A percentile compares a stretch with the other conserved stretches of the same genome.
Conservation (phyloP, 768 basidiomycete species). For the Mycena rosella region DNA sequence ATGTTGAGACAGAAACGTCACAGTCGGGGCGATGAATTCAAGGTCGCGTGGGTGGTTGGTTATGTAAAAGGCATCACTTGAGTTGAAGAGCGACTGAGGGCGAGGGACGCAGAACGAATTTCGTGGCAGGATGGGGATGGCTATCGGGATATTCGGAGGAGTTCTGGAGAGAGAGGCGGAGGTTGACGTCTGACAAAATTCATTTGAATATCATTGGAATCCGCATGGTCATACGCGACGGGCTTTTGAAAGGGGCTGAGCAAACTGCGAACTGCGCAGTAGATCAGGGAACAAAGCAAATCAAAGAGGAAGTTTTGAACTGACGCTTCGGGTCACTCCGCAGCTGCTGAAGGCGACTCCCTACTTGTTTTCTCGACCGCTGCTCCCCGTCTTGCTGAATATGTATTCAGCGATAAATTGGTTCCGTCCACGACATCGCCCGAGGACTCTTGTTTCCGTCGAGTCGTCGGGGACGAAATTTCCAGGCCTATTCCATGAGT, state of each 20-base stretch:
- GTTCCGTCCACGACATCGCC: slow-evolving; percentile 64
- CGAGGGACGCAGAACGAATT: neutral
- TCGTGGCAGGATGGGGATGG: neutral
- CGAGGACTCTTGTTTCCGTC: slow-evolving; percentile 60
- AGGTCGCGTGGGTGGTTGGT: slow-evolving; percentile 1
- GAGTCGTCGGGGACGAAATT: slow-evolving; percentile 61
- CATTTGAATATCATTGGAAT: neutral
- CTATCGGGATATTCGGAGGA: neutral
- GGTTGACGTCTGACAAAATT: neutral
- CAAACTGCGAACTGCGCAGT: neutral
- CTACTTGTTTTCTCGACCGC: slow-evolving; percentile 63
- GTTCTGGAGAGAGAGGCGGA: neutral
- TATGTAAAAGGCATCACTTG: neutral
- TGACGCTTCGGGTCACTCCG: neutral
- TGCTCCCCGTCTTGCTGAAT: slow-evolving; percentile 55
- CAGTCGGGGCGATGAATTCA: neutral
- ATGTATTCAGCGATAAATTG: slow-evolving; percentile 66
- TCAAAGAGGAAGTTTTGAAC: neutral
- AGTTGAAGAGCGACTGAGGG: neutral
- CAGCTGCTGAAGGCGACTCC: slow-evolving; percentile 49
- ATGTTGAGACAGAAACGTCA: neutral
- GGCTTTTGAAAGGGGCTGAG: neutral
- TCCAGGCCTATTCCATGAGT: slow-evolving; percentile 54
- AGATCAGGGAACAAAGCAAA: neutral
- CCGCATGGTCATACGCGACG: neutral